These are phyloP conservation scores for Komagataella pastoris DNA, from an alignment of 805 yeast species.

Conservation along the genomic window DNA sequence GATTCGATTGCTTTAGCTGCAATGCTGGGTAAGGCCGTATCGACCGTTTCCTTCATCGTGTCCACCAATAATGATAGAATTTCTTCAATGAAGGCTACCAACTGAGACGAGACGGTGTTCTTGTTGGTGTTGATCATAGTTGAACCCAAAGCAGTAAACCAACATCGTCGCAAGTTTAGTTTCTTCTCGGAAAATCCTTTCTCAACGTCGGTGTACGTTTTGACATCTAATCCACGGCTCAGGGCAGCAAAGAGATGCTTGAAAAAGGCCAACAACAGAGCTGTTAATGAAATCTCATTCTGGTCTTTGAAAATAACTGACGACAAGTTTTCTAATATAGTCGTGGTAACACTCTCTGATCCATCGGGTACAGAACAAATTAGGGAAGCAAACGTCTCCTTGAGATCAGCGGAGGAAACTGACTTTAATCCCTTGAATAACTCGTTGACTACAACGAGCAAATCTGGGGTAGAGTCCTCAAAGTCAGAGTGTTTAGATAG, in stretches of 20 bases:
- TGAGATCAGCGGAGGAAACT: constrained; percentile 43
- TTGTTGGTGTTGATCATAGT: constrained; percentile 8
- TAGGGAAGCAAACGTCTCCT: constrained; percentile 34
- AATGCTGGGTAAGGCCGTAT: constrained; percentile 40
- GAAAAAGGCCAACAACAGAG: constrained; percentile 36
- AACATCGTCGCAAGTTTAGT: constrained; percentile 43
- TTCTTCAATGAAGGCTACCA: constrained; percentile 7
- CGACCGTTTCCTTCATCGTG: constrained; percentile 28
- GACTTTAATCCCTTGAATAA: constrained; percentile 43
- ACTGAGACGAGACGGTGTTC: constrained; percentile 2
- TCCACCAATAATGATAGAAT: constrained; percentile 13
- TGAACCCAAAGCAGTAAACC: constrained; percentile 45
- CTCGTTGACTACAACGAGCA: constrained; percentile 32
- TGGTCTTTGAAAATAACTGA: constrained; percentile 59
- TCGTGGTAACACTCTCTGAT: constrained; percentile 16
- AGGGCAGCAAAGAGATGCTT: constrained; percentile 23
- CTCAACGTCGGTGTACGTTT: constrained; percentile 19
- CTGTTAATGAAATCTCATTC: constrained; percentile 49
- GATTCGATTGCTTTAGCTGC: constrained; percentile 37
- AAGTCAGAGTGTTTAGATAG: constrained; percentile 8
- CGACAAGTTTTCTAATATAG: constrained; percentile 28
- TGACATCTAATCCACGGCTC: constrained; percentile 12
- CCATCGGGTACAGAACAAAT: constrained; percentile 20
- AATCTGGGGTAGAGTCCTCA: constrained; percentile 14
- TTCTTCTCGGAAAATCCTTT: constrained; percentile 60